Percentiles rank a stretch among this genome's conserved stretches.
Conservation (phyloP, 1,284 basidiomycete species). For the Ceratobasidium sp. region DNA sequence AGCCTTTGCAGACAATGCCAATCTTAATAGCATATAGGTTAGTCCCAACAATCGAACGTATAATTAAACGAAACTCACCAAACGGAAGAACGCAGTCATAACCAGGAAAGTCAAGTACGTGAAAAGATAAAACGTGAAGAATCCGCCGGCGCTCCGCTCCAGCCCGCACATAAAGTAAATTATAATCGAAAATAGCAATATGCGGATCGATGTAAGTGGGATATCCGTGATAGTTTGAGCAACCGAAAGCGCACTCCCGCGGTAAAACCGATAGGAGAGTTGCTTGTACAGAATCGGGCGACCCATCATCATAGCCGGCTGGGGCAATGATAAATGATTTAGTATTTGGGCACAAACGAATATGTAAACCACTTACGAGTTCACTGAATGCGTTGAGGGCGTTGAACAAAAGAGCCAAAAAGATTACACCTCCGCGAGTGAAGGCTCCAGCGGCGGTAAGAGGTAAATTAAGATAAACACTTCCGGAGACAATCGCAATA, state of each 20-base stretch:
- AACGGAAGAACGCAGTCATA: constrained; percentile 65
- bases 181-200: constrained; percentile 63
- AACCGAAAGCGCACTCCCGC: constrained; percentile 78
- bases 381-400: constrained; percentile 84
- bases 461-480: constrained; percentile 80
- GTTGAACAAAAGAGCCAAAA: constrained; percentile 74
- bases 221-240: constrained; percentile 66
- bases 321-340: constrained; percentile 12
- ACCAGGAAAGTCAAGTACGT: constrained; percentile 62
- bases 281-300: constrained; percentile 76
- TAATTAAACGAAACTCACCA: constrained; percentile 52
- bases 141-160: constrained; percentile 60
- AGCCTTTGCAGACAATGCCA: constrained; percentile 60
- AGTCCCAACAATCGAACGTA: background rate
- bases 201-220: constrained; percentile 62
- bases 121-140: constrained; percentile 61
- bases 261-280: constrained; percentile 79
- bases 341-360: background rate
- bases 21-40: constrained; percentile 51
- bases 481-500: constrained; percentile 82
- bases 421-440: constrained; percentile 85
- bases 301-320: constrained; percentile 77
- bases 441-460: constrained; percentile 83
- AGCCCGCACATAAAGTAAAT: constrained; percentile 63
- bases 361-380: constrained; percentile 57